A percentile compares a stretch with the other conserved stretches of the same genome.
Evolutionary conservation across 2,329 filamentous ascomycete genomes (phyloP).

Genomic region (Paecilomyces fulvus): DNA sequence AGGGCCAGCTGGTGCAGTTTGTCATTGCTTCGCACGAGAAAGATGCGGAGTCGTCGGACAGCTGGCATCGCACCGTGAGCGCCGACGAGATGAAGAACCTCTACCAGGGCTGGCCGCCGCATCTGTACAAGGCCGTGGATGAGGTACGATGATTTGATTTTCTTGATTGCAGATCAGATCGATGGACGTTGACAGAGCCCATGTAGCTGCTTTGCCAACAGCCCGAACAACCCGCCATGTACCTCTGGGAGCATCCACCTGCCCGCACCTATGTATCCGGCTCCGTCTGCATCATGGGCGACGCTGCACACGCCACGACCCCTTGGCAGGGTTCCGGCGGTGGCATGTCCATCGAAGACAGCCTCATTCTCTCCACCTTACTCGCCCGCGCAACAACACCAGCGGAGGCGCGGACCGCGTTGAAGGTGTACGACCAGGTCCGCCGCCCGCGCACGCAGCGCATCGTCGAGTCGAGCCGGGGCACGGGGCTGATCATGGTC

Average conservation of each 20-base stretch:
- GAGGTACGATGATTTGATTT: not conserved
- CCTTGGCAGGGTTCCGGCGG: constrained; percentile 31
- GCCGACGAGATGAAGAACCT: constrained; percentile 2
- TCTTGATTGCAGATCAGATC: not conserved
- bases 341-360: constrained; percentile 31
- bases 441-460: constrained; percentile 38
- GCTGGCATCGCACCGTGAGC: constrained; percentile 2
- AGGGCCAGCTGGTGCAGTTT: not conserved
- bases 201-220: not conserved
- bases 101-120: not conserved
- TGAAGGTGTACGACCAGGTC: constrained; percentile 39
- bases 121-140: not conserved
- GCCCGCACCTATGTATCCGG: constrained; percentile 2
- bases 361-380: constrained; percentile 23
- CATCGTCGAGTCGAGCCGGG: constrained; percentile 36
- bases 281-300: constrained; percentile 22
- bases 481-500: not conserved
- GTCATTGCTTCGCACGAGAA: constrained; percentile 1
- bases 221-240: constrained; percentile 1
- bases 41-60: constrained; percentile 1
- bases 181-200: not conserved
- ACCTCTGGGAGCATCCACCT: constrained; percentile 3
- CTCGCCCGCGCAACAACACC: constrained; percentile 9
- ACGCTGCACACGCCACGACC: constrained; percentile 31
- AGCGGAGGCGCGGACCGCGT: constrained; percentile 19